Evolutionary conservation across 305 asterid species (phyloP).

Genomic region (Fraxinus angustifolia): DNA sequence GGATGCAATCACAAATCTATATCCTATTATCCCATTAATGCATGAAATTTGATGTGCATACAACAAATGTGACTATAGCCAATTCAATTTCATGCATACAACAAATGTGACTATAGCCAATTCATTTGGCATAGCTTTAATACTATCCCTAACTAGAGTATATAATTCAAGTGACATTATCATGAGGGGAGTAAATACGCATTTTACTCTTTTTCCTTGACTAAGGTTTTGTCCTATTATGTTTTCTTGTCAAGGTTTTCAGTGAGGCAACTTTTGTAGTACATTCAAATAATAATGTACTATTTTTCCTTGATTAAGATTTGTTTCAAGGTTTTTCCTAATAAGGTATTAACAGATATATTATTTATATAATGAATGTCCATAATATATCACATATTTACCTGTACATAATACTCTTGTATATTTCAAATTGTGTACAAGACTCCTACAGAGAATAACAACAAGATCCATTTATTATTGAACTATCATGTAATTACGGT

Average conservation of each 20-base stretch:
- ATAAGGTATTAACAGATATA: no score
- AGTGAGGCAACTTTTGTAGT: neutral
- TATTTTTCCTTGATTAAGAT: neutral
- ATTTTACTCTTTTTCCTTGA: no score
- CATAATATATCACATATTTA: no score
- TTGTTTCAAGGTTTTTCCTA: neutral
- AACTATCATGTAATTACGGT: no score
- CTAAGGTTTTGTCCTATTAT: neutral
- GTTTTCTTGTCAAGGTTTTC: no score
- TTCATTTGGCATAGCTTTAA: neutral
- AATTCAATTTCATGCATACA: no score
- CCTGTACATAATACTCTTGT: neutral
- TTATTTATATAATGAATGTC: no score
- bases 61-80: no score
- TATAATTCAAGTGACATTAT: neutral
- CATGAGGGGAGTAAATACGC: neutral
- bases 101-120: neutral
- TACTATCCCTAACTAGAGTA: neutral
- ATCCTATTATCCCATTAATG: neutral
- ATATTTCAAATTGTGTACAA: no score
- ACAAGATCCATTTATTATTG: neutral
- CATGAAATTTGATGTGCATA: neutral
- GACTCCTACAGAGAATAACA: no score
- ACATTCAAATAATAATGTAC: neutral
- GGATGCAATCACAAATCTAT: neutral